A percentile compares a stretch with the other conserved stretches of the same genome.
phyloP scores from a whole-genome alignment of 441 rosid species.

The Gossypium davidsonii region DNA sequence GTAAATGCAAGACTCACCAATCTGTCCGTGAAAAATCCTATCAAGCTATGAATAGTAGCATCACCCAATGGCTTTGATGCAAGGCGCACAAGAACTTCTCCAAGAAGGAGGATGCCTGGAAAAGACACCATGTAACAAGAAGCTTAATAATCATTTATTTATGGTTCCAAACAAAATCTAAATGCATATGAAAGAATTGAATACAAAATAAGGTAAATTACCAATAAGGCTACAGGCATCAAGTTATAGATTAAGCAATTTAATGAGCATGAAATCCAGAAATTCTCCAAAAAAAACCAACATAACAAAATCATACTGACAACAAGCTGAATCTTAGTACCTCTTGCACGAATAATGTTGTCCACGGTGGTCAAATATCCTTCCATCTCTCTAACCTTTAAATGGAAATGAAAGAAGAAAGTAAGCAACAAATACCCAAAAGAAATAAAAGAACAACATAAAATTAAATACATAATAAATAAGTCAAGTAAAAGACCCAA shows the following conservation, averaged over 20 bases:
- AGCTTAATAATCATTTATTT: not conserved
- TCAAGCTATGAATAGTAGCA: constrained; percentile 54
- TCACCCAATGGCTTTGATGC: constrained; percentile 50
- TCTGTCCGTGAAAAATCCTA: constrained; percentile 60
- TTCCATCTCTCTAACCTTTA: constrained; percentile 75
- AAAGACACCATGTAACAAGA: constrained; percentile 5
- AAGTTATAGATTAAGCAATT: not conserved
- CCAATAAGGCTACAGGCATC: not conserved
- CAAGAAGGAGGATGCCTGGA: constrained; percentile 76
- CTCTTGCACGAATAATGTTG: constrained; percentile 61
- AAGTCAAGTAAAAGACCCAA: not conserved
- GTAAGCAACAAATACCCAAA: not conserved
- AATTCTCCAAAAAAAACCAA: not conserved
- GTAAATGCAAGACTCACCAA: constrained; percentile 52
- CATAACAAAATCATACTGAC: not conserved
- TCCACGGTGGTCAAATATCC: constrained; percentile 77
- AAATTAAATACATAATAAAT: not conserved
- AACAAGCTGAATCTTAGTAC: constrained; percentile 25
- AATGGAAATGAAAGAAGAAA: not conserved
- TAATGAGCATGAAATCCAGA: not conserved
- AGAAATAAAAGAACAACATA: not conserved
- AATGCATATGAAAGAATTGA: not conserved
- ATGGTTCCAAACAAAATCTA: not conserved
- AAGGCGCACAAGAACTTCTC: constrained; percentile 51
- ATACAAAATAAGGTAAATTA: not conserved